A percentile compares a stretch with the other conserved stretches of the same genome.
Conservation (phyloP, 2,329 filamentous ascomycete genomes). For the Curvularia verruculosa region DNA sequence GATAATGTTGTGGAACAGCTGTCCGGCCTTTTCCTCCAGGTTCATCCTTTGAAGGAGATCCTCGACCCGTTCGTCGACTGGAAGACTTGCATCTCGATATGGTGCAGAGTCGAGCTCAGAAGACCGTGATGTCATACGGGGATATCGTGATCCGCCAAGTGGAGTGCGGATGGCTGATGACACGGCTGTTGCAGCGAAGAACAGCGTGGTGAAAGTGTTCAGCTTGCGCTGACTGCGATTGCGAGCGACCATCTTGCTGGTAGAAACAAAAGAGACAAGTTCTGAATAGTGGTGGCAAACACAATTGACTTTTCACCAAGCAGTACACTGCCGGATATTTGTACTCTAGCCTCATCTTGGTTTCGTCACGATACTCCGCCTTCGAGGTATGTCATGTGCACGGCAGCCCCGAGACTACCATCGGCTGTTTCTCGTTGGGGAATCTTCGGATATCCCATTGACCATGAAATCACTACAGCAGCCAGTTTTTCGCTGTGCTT, state of each 20-base stretch:
- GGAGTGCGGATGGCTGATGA: conserved; percentile 20
- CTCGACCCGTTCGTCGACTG: conserved; percentile 56
- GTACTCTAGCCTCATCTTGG: conserved; percentile 9
- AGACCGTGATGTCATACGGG: conserved; percentile 9
- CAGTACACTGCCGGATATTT: conserved; percentile 14
- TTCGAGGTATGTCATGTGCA: conserved; percentile 1
- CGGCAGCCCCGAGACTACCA: conserved; percentile 13
- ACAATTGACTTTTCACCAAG: neutral
- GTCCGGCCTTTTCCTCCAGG: conserved; percentile 57
- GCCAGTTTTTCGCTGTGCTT: neutral
- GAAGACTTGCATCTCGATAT: conserved; percentile 48
- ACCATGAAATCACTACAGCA: conserved; percentile 1
- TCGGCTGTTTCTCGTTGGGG: conserved; percentile 8
- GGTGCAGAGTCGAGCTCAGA: conserved; percentile 27
- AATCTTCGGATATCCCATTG: conserved; percentile 7
- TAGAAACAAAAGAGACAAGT: conserved; percentile 5
- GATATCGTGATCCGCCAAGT: conserved; percentile 4
- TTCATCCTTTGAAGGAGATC: conserved; percentile 56
- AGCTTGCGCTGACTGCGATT: conserved; percentile 18
- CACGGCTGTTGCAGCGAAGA: conserved; percentile 23
- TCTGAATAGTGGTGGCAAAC: neutral
- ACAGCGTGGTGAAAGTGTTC: conserved; percentile 21
- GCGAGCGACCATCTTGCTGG: conserved; percentile 17
- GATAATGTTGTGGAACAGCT: conserved; percentile 54
- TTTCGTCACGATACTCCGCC: conserved; percentile 5